Evolutionary conservation across 805 yeast species (phyloP), one percentile per base, ranked within the genome.

Genomic region (Saccharomyces jurei): DNA sequence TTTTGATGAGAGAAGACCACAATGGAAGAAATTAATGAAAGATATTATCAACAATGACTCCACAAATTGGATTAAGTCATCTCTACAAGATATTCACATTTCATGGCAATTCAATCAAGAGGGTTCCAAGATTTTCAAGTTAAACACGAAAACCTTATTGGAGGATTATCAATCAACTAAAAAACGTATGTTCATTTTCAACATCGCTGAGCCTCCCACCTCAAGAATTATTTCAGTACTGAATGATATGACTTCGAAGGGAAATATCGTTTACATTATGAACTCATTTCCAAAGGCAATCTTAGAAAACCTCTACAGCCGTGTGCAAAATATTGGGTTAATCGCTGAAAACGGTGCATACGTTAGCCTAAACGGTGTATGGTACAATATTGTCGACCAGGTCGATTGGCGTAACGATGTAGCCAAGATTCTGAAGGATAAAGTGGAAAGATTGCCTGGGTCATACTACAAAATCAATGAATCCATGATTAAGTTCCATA

Each of bases 261-360:
- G 44, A 22, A 89, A 89, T 63, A 74, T 78, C 48, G 90, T 92
- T 2, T 91, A 85, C 64, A 77, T 91, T 2, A 76, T 86, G 53
- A 83, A 90, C 58, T 80, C 81, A 48, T 78, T 83, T 63, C 83
- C 82, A 52, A 77, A 86, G 56, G 69, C 76, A 1, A 87, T 84
- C 46, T 71, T 91, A 64, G 87, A 86, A 57, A 76, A 87, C 53
- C 71, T 82, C 52, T 90, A 84, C 71, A 76, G 85, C 21, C 78
- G 89, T 60, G 77, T 82, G 3, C 81, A 86, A 1, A 81, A 81
- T 46, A 64, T 91, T 30, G 97, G 97, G 0, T 74, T 92, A 52
- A 83, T 92, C 58, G 96, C 97, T 1, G 98, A 91, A 69, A 84
- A 86, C 65, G 98, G 98, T 41, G 95, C 89, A 0, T 89, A 80